Conservation (phyloP, 2,329 filamentous ascomycete species). For the Neofusicoccum ribis region DNA sequence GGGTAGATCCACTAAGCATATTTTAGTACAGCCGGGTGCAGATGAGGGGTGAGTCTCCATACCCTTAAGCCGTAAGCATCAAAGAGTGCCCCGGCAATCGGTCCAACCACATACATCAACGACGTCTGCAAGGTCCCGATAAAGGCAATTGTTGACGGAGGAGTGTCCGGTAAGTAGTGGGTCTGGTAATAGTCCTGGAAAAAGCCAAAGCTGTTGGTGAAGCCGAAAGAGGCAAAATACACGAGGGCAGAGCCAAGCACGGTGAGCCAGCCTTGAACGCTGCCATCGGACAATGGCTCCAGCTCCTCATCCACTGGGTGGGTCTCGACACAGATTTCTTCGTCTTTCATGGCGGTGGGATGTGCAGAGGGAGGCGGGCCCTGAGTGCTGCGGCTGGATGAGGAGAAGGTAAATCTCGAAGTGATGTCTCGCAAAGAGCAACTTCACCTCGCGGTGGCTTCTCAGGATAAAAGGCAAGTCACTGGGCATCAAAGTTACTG, state of each 20-base stretch:
- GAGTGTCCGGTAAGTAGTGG: conserved; percentile 23
- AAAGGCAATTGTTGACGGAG: conserved; percentile 2
- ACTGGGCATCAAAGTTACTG: neutral
- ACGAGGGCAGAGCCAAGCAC: conserved; percentile 6
- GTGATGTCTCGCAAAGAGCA: neutral
- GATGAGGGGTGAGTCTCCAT: neutral
- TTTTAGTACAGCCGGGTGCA: neutral
- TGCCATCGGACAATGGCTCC: neutral
- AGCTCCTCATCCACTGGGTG: neutral
- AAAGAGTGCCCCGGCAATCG: neutral
- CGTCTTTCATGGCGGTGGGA: neutral
- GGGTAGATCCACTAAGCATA: conserved; percentile 1
- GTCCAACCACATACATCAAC: conserved; percentile 5
- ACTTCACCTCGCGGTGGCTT: neutral
- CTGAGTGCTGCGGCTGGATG: too few species aligned
- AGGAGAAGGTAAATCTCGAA: neutral
- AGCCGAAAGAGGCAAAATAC: conserved; percentile 9
- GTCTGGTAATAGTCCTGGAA: conserved; percentile 38
- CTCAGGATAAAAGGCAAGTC: neutral
- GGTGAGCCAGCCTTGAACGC: conserved; percentile 9
- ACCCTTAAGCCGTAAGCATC: conserved; percentile 5
- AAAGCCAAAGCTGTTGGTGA: conserved; percentile 29
- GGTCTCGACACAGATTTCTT: neutral
- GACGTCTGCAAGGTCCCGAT: conserved; percentile 6
- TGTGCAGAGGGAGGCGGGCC: too few species aligned